Percentiles rank a stretch among this genome's conserved stretches.
These are phyloP conservation scores for Zymoseptoria crescenta DNA, from an alignment of 2,329 filamentous ascomycete genomes.

Conservation along the genomic window DNA sequence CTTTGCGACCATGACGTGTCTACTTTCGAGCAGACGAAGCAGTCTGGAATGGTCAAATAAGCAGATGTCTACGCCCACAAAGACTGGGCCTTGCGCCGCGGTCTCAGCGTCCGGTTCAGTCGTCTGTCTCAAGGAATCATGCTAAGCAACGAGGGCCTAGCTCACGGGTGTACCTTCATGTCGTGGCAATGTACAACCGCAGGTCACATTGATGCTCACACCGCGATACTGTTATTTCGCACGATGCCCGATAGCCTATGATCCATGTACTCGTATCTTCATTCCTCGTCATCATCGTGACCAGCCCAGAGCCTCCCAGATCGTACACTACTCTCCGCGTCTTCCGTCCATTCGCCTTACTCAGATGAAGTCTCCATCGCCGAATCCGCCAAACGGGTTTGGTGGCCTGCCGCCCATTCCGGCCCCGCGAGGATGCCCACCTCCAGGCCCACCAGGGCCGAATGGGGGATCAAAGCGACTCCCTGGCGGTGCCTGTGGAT, in stretches of 20 bases:
- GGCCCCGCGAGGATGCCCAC: slow-evolving; percentile 40
- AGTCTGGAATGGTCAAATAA: too few species aligned
- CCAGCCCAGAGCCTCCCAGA: not conserved
- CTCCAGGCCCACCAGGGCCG: slow-evolving; percentile 54
- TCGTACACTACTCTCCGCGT: not conserved
- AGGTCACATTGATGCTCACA: not conserved
- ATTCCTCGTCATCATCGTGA: not conserved
- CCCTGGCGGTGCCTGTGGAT: slow-evolving; percentile 74
- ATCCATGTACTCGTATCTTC: not conserved
- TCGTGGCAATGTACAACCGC: not conserved
- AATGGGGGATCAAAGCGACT: slow-evolving; percentile 88
- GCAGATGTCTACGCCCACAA: too few species aligned
- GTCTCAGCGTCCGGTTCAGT: too few species aligned
- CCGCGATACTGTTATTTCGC: not conserved
- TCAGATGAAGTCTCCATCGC: slow-evolving; percentile 51
- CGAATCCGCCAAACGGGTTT: slow-evolving; percentile 55
- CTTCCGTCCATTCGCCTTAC: too few species aligned
- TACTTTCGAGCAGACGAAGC: too few species aligned
- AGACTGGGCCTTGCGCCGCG: too few species aligned
- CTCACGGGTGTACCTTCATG: not conserved
- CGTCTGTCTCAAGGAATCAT: too few species aligned
- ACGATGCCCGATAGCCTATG: not conserved
- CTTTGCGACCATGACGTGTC: too few species aligned
- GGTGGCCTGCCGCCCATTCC: slow-evolving; percentile 43
- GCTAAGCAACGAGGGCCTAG: too few species aligned